A percentile compares a stretch with the other conserved stretches of the same genome.
Conservation (phyloP, 225 moss, liverwort and hornwort species). For the Sphagnum contortum region DNA sequence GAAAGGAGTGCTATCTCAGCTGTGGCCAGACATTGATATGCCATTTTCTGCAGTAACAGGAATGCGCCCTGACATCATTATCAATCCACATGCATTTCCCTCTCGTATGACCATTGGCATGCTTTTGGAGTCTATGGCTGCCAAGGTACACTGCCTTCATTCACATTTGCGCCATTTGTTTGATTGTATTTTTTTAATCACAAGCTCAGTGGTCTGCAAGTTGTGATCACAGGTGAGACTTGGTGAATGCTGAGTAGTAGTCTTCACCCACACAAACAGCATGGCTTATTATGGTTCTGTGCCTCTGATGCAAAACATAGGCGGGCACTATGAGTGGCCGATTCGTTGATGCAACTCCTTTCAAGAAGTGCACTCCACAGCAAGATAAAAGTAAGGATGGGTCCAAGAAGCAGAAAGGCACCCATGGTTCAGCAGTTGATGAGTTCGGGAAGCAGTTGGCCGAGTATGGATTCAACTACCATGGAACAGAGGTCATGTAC, state of each 20-base stretch:
- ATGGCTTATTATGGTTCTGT: background rate
- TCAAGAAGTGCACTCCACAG: constrained; percentile 48
- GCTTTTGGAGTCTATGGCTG: constrained; percentile 96
- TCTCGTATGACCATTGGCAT: constrained; percentile 99
- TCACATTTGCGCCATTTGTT: too few relatives aligned
- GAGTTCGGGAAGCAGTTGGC: constrained; percentile 69
- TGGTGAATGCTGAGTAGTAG: too few relatives aligned
- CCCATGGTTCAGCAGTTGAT: constrained; percentile 56
- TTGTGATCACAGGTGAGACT: too few relatives aligned
- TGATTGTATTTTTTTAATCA: too few relatives aligned
- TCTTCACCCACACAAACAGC: too few relatives aligned
- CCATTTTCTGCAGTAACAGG: constrained; percentile 92
- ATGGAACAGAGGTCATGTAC: constrained; percentile 96
- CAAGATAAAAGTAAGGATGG: constrained; percentile 24
- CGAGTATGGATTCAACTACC: constrained; percentile 77
- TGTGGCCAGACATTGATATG: constrained; percentile 98
- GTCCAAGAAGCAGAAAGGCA: constrained; percentile 21
- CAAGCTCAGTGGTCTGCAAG: too few relatives aligned
- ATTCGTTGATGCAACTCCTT: constrained; percentile 86
- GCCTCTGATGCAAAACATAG: constrained; percentile 16
- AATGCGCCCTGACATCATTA: constrained; percentile 94
- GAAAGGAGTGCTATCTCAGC: constrained; percentile 95
- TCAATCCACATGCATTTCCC: constrained; percentile 97
- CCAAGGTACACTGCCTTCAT: constrained; percentile 45
- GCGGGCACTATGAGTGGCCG: constrained; percentile 69